Base-by-base conservation (phyloP, 2,329 filamentous ascomycete species). In the Thyridium curvatum region DNA sequence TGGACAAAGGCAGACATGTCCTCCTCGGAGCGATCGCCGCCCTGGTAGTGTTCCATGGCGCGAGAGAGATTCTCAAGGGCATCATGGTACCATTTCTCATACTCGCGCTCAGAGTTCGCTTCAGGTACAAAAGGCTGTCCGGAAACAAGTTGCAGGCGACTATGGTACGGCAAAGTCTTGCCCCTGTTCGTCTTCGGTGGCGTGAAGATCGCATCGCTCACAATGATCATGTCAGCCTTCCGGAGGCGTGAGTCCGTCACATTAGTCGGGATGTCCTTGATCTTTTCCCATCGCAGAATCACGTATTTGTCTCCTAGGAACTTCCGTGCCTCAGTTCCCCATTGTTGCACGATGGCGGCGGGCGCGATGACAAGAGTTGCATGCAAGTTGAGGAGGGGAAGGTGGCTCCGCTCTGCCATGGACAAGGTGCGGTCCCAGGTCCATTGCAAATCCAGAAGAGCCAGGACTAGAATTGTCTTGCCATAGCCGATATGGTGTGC, bases 401-500 rank as follows among this genome's bases (percentile, higher is more conserved):
- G n/a, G 6, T 35, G 12, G 0, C 34, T 15, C 3, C 59, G 45
- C 9, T 48, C 30, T 0, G 21, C 2, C 5, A 52, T 34, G 10
- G 54, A 59, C 1, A 41, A 12, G 0, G 3, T n/a, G 2, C 35
- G 16, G 35, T 60, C 56, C 13, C 51, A 53, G 0, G 40, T 2
- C 5, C 43, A 32, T 37, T 56, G 55, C 8, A 41, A 42, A 17
- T 60, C 56, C 8, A 66, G 52, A 4, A 68, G 49, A 2, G 57
- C 64, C 12, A 69, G 54, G 6, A 51, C 59, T 18, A 66, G 49
- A 4, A 68, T 54, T 0, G 66, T 70, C 48, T 70, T 70, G 2
- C 66, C 66, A 38, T 61, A 69, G 13, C 66, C 66, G 12, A 69
- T 61, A 18, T 67, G 58, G 32, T 69, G 65, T 2, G 65, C 66